Base-by-base conservation (phyloP, 2,329 filamentous ascomycete species). In the Nemania diffusa region DNA sequence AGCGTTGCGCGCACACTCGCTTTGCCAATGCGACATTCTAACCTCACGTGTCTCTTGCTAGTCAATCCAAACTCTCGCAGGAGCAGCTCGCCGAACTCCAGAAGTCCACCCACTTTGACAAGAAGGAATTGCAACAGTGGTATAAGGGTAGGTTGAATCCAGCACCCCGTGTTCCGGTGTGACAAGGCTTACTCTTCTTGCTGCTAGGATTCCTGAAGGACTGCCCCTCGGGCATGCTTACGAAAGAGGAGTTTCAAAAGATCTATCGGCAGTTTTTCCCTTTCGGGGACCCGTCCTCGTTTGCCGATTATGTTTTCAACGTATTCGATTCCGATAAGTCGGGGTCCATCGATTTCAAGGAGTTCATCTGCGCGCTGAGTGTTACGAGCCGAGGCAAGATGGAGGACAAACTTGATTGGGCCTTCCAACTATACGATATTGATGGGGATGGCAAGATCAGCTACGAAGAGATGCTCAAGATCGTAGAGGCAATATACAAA, bases 191-290 rank as follows among this genome's bases (percentile, higher is more conserved):
- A 70, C 50, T 55, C 24, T 26, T 22, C 32, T 20, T 9, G 1
- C 7, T 26, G 29, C 13, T 76, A 97, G 95, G 95, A 71, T 98
- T 99, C 84, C 87, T 98, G 69, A 98, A 98, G 85, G 96, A 99
- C 82, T 99, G 96, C 82, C 96, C 96, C 4, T 94, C 92, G 48
- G 96, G 96, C 80, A 97, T 94, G 85, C 91, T 99, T 79, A 96
- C 93, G 77, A 99, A 98, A 83, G 92, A 97, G 78, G 96, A 99
- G 81, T 99, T 99, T 81, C 96, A 98, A 82, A 98, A 98, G 84
- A 99, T 99, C 77, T 99, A 99, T 83, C 93, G 96, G 76, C 96
- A 98, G 81, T 99, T 99, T 87, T 99, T 99, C 81, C 96, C 96
- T 15, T 98, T 98, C 77, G 96, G 96, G 73, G 96, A 99, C 79